These are phyloP conservation scores for Pisolithus tinctorius DNA, from an alignment of 768 basidiomycete genomes.

Conservation along the genomic window DNA sequence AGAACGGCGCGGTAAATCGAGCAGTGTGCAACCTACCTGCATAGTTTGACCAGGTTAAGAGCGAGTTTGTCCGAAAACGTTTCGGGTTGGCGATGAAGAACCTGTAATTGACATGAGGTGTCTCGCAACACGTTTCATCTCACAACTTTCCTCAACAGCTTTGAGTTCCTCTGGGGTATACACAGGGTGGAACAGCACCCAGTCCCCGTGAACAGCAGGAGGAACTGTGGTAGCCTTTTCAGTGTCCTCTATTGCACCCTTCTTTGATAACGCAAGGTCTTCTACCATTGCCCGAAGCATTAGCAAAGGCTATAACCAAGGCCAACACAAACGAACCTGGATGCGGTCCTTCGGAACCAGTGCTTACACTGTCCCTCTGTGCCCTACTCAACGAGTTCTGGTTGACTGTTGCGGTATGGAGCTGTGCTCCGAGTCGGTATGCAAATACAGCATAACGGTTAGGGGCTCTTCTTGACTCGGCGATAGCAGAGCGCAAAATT, in stretches of 20 bases:
- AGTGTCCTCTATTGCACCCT: conserved; percentile 12
- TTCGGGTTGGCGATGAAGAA: conserved; percentile 61
- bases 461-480: conserved; percentile 3
- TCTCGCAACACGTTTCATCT: background rate
- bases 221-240: conserved; percentile 51
- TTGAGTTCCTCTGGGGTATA: conserved; percentile 70
- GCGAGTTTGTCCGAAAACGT: conserved; percentile 73
- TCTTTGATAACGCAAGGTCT: conserved; percentile 16
- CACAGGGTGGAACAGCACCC: conserved; percentile 92
- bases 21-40: conserved; percentile 31
- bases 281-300: conserved; percentile 12
- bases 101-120: conserved; percentile 31
- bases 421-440: conserved; percentile 6
- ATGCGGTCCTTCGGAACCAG: conserved; percentile 32
- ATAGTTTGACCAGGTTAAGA: conserved; percentile 48
- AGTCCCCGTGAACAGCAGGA: conserved; percentile 60
- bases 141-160: conserved; percentile 53
- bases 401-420: conserved; percentile 21
- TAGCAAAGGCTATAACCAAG: background rate
- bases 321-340: conserved; percentile 16
- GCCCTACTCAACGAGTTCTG: conserved; percentile 19
- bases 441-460: conserved; percentile 1
- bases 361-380: conserved; percentile 14
- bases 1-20: background rate
- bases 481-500: conserved; percentile 8